phyloP scores from a whole-genome alignment of 83 land plant genomes.

The Larix sibirica region DNA sequence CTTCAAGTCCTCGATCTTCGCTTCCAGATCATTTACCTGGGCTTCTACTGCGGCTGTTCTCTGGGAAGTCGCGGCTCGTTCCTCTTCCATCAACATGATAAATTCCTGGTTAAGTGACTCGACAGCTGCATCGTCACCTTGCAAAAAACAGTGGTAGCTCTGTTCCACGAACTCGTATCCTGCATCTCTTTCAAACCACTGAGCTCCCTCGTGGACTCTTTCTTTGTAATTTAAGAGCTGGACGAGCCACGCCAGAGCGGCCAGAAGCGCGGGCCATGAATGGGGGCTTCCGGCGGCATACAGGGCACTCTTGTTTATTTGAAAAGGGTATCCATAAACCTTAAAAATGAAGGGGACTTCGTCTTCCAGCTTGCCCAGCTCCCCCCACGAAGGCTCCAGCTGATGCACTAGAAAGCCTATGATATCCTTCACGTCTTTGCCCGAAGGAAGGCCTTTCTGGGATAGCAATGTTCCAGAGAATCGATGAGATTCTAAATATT shows the following conservation, averaged over 20 bases:
- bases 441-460: slow-evolving; percentile 59
- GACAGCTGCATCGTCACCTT: slow-evolving; percentile 68
- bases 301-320: slow-evolving; percentile 70
- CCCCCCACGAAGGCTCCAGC: slow-evolving; percentile 32
- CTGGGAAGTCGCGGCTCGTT: slow-evolving; percentile 13
- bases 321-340: slow-evolving; percentile 54
- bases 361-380: slow-evolving; percentile 50
- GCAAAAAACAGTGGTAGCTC: slow-evolving; percentile 53
- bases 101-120: slow-evolving; percentile 41
- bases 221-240: slow-evolving; percentile 48
- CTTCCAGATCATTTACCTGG: slow-evolving; percentile 40
- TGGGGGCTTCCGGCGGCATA: slow-evolving; percentile 84
- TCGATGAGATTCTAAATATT: slow-evolving; percentile 58
- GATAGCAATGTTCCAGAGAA: slow-evolving; percentile 30
- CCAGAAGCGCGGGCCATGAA: slow-evolving; percentile 76
- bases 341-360: slow-evolving; percentile 57
- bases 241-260: slow-evolving; percentile 74
- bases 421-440: slow-evolving; percentile 66
- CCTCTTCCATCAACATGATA: slow-evolving; percentile 29
- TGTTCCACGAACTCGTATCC: slow-evolving; percentile 22
- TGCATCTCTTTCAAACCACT: background rate
- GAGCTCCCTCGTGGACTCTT: background rate
- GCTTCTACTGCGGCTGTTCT: slow-evolving; percentile 25
- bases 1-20: slow-evolving; percentile 32
- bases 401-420: slow-evolving; percentile 57